Percentiles rank a stretch among this genome's conserved stretches.
phyloP scores from a whole-genome alignment of 2,329 filamentous ascomycete species.

The Penicillium brasilianum region DNA sequence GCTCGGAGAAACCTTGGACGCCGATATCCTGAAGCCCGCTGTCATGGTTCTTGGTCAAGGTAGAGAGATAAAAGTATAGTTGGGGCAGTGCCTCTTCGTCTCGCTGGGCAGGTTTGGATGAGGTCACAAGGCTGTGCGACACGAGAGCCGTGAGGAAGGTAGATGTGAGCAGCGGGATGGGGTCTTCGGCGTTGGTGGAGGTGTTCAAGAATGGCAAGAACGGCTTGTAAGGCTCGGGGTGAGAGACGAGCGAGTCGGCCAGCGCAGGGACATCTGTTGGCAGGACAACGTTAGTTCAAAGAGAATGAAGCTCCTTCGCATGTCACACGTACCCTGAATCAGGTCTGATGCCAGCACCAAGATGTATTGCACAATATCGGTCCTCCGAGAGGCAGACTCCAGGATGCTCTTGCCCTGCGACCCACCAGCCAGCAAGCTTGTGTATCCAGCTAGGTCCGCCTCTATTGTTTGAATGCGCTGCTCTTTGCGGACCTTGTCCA shows the following conservation, averaged over 20 bases:
- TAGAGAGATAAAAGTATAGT: slow-evolving; percentile 84
- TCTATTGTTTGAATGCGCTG: slow-evolving; percentile 84
- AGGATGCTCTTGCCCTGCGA: slow-evolving; percentile 73
- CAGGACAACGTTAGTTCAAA: neutral
- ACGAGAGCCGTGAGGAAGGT: slow-evolving; percentile 83
- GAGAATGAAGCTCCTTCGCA: neutral
- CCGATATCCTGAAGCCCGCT: slow-evolving; percentile 93
- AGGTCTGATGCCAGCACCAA: slow-evolving; percentile 87
- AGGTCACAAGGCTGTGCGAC: slow-evolving; percentile 64
- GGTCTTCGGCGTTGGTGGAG: slow-evolving; percentile 80
- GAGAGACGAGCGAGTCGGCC: slow-evolving; percentile 74
- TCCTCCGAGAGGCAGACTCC: slow-evolving; percentile 81
- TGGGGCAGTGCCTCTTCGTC: slow-evolving; percentile 78
- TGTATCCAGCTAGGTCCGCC: slow-evolving; percentile 78
- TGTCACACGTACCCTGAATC: slow-evolving; percentile 69
- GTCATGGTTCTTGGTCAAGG: slow-evolving; percentile 82
- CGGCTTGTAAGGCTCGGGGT: slow-evolving; percentile 72
- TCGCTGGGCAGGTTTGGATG: slow-evolving; percentile 63
- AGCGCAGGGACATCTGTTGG: slow-evolving; percentile 77
- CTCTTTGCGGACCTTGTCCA: slow-evolving; percentile 95
- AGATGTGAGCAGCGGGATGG: slow-evolving; percentile 86
- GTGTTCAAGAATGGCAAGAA: slow-evolving; percentile 85
- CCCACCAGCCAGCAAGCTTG: slow-evolving; percentile 75
- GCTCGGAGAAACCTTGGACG: slow-evolving; percentile 84
- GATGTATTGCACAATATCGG: slow-evolving; percentile 93